Percentiles rank a stretch among this genome's conserved stretches.
phyloP scores from a whole-genome alignment of 306 rosid genomes.

The Castanopsis chinensis region DNA sequence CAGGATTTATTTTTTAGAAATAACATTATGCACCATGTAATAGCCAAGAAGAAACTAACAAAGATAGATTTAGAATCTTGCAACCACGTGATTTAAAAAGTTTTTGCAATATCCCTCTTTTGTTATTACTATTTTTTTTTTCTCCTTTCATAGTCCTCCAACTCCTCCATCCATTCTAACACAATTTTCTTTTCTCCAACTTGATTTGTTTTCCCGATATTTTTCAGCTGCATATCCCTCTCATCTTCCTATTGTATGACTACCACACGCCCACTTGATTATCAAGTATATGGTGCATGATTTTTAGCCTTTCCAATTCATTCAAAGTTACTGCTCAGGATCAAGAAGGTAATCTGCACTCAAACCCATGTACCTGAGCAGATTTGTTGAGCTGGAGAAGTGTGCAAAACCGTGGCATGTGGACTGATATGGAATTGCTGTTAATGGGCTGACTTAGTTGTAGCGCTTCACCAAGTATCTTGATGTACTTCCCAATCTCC shows the following conservation, averaged over 20 bases:
- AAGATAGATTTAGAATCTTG: conserved; percentile 13
- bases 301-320: conserved; percentile 3
- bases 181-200: neutral
- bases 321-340: conserved; percentile 1
- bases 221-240: neutral
- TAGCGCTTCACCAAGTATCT: conserved; percentile 93
- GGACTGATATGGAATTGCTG: conserved; percentile 93
- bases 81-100: neutral
- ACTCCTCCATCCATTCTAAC: neutral
- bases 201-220: neutral
- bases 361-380: conserved; percentile 72
- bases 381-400: conserved; percentile 96
- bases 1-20: too few species aligned
- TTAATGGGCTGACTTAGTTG: conserved; percentile 96
- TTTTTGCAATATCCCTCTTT: neutral
- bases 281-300: neutral
- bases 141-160: neutral
- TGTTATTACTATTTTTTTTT: neutral
- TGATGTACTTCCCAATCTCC: conserved; percentile 95
- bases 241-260: neutral
- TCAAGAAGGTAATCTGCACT: conserved; percentile 5
- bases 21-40: neutral
- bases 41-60: neutral
- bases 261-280: neutral
- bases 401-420: conserved; percentile 96